Conservation (phyloP, 208 protist species). For the Sergeia podlipaevii region DNA sequence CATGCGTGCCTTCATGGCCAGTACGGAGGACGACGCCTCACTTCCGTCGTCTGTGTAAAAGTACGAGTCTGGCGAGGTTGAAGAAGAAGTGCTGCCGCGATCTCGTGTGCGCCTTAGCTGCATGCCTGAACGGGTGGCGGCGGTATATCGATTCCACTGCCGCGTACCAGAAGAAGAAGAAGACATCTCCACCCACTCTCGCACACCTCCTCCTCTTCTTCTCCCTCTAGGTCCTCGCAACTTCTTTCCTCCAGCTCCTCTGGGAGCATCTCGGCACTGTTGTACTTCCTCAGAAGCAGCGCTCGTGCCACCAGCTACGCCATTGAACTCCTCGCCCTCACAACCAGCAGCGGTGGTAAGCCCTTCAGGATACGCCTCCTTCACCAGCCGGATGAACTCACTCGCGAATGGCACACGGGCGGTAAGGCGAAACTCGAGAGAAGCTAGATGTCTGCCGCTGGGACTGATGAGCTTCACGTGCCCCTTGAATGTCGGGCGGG, state of each 20-base stretch:
- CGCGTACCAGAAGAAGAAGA: background rate
- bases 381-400: conserved; percentile 52
- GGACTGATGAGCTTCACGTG: conserved; percentile 61
- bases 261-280: too few species aligned
- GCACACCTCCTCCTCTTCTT: too few species aligned
- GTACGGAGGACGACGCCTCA: background rate
- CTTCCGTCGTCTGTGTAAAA: background rate
- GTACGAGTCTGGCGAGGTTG: background rate
- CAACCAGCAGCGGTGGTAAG: background rate
- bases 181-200: conserved; percentile 7
- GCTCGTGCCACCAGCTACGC: background rate
- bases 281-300: background rate
- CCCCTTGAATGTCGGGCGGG: conserved; percentile 61
- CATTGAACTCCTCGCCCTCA: background rate
- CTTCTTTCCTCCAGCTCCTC: too few species aligned
- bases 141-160: conserved; percentile 1
- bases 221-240: too few species aligned
- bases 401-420: conserved; percentile 70
- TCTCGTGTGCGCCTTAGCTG: background rate
- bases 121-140: too few species aligned
- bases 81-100: background rate
- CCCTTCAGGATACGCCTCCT: conserved; percentile 11
- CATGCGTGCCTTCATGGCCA: background rate
- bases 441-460: conserved; percentile 67
- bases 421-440: conserved; percentile 77